Base-by-base conservation (phyloP, 83 land plant genomes). In the Picea engelmannii region DNA sequence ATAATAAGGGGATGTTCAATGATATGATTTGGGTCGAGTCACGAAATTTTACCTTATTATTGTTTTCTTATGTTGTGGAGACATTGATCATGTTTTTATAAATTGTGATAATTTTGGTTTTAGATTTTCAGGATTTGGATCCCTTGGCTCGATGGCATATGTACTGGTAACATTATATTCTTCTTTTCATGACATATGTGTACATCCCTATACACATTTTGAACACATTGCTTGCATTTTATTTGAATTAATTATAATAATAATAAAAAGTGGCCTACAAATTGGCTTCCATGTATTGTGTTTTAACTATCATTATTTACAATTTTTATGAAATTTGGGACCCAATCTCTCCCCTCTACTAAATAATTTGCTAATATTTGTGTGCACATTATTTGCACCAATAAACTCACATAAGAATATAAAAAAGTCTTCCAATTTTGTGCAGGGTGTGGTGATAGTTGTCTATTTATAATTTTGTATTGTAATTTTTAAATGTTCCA, bases 91-190 rank as follows among this genome's bases (percentile, higher is more conserved):
- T 10, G 9, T 42, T 70, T 35, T 6, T 42, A 70, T 31, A 31
- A 31, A 70, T n/a, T 21, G 35, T n/a, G 8, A 2, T 24, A n/a
- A 21, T n/a, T 21, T 74, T 62, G 69, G 9, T 81, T 63, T 76
- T 27, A 13, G 42, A 23, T 20, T 68, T 84, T 55, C 94, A 95
- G 98, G 98, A 65, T 96, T 96, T 90, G 98, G 96, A 82, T 96
- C 98, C 76, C 92, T 96, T 78, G 98, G 98, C 21, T 69, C 94
- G 81, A 96, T 96, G 98, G 89, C 98, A 35, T 96, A 96, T 23
- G 89, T 95, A 16, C 84, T 95, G 93, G 98, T 95, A 84, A 78
- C 89, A 82, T n/a, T 66, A 38, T 35, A 38, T 9, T 60, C 55
- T n/a, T n/a, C 76, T 73, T 73, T 13, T 10, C 58, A 42, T 44